These are phyloP conservation scores for Fusarium dlaminii DNA, from an alignment of 2,329 filamentous ascomycete genomes.

Conservation along the genomic window DNA sequence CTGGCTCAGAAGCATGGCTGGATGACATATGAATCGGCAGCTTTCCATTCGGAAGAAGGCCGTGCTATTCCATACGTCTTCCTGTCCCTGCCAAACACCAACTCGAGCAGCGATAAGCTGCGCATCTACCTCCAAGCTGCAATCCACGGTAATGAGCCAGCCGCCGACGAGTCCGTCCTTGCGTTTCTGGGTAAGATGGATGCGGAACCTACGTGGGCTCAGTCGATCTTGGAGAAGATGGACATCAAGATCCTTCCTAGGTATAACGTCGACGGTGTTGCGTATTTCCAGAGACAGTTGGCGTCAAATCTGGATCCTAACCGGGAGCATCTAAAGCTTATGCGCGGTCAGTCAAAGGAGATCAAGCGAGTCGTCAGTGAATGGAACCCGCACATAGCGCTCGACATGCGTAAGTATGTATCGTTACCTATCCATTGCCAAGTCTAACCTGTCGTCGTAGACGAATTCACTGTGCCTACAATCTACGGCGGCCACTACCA, in stretches of 20 bases:
- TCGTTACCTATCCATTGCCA: rapidly evolving
- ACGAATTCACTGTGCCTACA: neutral
- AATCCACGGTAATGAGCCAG: constrained; percentile 19
- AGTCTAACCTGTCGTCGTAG: neutral
- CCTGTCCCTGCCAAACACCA: neutral
- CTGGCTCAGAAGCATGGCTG: constrained; percentile 8
- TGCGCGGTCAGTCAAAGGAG: neutral
- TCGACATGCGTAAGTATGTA: constrained; percentile 5
- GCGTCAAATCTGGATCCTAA: constrained; percentile 10
- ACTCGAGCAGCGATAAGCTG: neutral
- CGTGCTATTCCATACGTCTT: constrained; percentile 12
- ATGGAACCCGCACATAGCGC: constrained; percentile 7
- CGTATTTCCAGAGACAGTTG: constrained; percentile 17
- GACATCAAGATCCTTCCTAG: constrained; percentile 20
- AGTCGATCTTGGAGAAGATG: constrained; percentile 10
- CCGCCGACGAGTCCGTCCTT: constrained; percentile 2
- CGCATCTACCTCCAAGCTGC: constrained; percentile 10
- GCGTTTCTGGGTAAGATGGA: constrained; percentile 16
- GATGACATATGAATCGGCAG: neutral
- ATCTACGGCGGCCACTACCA: constrained; percentile 12
- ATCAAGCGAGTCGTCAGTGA: constrained; percentile 3
- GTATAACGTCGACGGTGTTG: constrained; percentile 13
- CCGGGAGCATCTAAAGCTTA: constrained; percentile 8
- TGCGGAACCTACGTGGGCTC: constrained; percentile 4
- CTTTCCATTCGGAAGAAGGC: constrained; percentile 10